Base-by-base conservation (phyloP, 2,329 filamentous ascomycete species). In the Hymenoscyphus scutula region DNA sequence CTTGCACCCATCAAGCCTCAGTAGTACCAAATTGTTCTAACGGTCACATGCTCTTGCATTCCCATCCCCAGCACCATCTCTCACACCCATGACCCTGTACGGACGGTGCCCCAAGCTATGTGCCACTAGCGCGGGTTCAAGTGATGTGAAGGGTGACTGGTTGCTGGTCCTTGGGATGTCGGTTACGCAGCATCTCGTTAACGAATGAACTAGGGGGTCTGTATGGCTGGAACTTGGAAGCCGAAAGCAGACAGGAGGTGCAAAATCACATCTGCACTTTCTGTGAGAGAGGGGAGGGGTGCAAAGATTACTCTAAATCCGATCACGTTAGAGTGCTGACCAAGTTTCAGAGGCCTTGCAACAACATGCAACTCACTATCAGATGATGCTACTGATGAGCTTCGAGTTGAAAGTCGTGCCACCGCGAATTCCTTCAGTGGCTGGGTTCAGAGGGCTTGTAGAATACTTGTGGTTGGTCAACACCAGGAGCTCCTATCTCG, bases 131-230 rank as follows among this genome's bases (percentile, higher is more conserved):
- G 41, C 41, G 41, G 41, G 41, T 23, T 25, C 23, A 30, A 60
- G 54, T 53, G 51, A 30, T 29, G 34, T 19, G 19, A 30, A 41
- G 48, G 55, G 38, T 56, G 51, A 62, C 61, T 56, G 53, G 56
- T 59, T 37, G 34, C 41, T 48, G 41, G 38, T 32, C 45, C 29
- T 38, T 56, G 29, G 51, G 37, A 37, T 30, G 17, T 34, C 27
- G 23, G 61, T 63, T 60, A 64, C 64, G 63, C 64, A 57, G 53
- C 64, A 62, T 60, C 61, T 65, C 64, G 64, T 58, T 62, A 65
- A 56, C 59, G 38, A 53, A 27, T 48, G 38, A 29, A 61, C 60
- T 54, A 45, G 60, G 60, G 60, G 23, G 7, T 10, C 19, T 48
- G n/a, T 23, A 5, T 48, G 41, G 41, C 41, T 23, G 41, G 41